Base-by-base conservation (phyloP, 306 rosid genomes). In the Castanopsis chinensis region DNA sequence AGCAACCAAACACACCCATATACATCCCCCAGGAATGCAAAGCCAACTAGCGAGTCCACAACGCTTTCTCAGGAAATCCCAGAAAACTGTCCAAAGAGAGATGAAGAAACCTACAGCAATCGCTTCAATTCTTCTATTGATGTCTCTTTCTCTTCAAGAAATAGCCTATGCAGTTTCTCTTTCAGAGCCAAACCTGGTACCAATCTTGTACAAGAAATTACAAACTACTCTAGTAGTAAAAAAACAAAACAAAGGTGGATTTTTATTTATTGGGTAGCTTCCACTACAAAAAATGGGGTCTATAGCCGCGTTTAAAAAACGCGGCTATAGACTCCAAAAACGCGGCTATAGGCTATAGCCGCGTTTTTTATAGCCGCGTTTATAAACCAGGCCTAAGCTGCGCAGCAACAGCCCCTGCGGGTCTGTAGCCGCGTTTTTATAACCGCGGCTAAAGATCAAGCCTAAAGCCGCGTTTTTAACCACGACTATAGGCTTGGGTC, bases 61-160 rank as follows among this genome's bases (percentile, higher is more conserved):
- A 19, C 71, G 77, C 58, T 19, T 57, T 61, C 10, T 21, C 1
- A n/a, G 41, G 77, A 27, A 54, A 64, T 51, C 49, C 71, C 65
- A 52, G 69, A 20, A 49, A 67, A 71, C 43, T 10, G 69, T 57
- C 19, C 51, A 78, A 30, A 55, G 76, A 77, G 59, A 54, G 76
- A 94, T 89, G 97, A 83, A 83, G 87, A 84, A 75, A 75, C 59
- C 69, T 32, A 52, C 77, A 45, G 27, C 54, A 41, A 56, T 76
- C 41, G 64, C 68, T 54, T 76, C 85, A 41, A 20, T 88, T 73
- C 65, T 87, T 70, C 54, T 88, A n/a, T 73, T 83, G 72, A 13
- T 64, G 6, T 73, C 49, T 53, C 58, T 85, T 73, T 79, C 71
- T 78, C 63, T 85, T 19, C 89, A 78, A 25, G 55, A 67, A 25